Percentiles rank a stretch among this genome's conserved stretches.
These are phyloP conservation scores for Dianthus caryophyllus DNA, from an alignment of 148 eudicot genomes.

Conservation along the genomic window DNA sequence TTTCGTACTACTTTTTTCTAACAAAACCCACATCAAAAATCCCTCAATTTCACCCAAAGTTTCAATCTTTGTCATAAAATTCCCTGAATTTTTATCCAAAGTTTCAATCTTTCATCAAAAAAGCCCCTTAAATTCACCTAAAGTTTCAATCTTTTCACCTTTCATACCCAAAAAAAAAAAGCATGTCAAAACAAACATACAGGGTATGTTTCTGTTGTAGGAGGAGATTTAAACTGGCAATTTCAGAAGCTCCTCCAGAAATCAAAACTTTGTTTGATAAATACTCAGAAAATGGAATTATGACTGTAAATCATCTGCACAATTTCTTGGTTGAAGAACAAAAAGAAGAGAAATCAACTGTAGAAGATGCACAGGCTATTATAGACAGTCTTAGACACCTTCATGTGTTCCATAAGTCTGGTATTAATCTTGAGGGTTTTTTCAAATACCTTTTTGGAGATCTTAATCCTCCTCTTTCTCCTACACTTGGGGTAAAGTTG, in stretches of 20 bases:
- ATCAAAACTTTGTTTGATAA: conserved; percentile 45
- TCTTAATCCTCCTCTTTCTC: conserved; percentile 55
- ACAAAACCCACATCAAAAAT: background rate
- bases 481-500: conserved; percentile 42
- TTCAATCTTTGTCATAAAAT: too few relatives aligned
- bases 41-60: too few relatives aligned
- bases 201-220: conserved; percentile 76
- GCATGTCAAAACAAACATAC: conserved; percentile 56
- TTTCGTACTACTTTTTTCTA: background rate
- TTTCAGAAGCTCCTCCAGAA: conserved; percentile 65
- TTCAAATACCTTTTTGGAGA: conserved; percentile 60
- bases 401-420: conserved; percentile 46
- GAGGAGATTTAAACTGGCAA: conserved; percentile 61
- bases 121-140: background rate
- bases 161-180: background rate
- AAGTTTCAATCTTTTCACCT: background rate
- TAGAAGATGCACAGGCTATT: conserved; percentile 49
- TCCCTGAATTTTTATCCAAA: too few relatives aligned
- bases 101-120: too few relatives aligned
- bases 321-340: conserved; percentile 69
- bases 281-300: conserved; percentile 66
- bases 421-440: conserved; percentile 56
- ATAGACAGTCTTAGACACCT: conserved; percentile 45
- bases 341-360: conserved; percentile 41
- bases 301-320: conserved; percentile 57